Conservation (phyloP, 1,284 basidiomycete species). For the Porogramme epimiltina region DNA sequence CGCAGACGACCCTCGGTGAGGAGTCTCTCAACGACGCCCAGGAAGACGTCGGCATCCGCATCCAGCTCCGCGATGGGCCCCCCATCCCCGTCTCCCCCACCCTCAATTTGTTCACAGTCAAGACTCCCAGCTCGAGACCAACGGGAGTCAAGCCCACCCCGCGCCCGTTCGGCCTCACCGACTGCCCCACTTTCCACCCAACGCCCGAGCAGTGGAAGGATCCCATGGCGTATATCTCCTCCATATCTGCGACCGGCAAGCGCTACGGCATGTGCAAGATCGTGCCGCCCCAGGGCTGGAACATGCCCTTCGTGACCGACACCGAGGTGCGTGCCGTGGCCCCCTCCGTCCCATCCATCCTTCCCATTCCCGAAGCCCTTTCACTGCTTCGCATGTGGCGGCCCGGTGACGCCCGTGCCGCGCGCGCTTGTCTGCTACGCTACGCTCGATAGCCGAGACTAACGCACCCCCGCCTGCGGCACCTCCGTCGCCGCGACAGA, state of each 20-base stretch:
- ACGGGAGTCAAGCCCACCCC: conserved; percentile 41
- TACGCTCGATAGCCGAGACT: neutral
- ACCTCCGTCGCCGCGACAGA: conserved; percentile 42
- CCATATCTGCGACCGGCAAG: conserved; percentile 76
- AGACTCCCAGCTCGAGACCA: conserved; percentile 58
- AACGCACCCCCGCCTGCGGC: neutral
- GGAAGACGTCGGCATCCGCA: conserved; percentile 29
- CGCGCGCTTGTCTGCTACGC: conserved; percentile 20
- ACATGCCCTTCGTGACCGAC: conserved; percentile 96
- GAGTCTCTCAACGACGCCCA: conserved; percentile 40
- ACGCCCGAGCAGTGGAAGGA: conserved; percentile 90
- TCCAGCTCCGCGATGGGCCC: conserved; percentile 42
- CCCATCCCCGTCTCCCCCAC: conserved; percentile 61
- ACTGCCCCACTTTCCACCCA: conserved; percentile 91
- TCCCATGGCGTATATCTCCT: conserved; percentile 94
- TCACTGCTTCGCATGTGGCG: conserved; percentile 10
- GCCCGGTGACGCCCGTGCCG: conserved; percentile 18
- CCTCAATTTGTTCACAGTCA: conserved; percentile 71
- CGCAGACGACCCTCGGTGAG: conserved; percentile 51
- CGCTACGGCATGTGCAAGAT: conserved; percentile 95
- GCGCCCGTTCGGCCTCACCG: conserved; percentile 83
- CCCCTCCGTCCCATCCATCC: neutral
- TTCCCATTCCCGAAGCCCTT: conserved; percentile 2
- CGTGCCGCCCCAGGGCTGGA: conserved; percentile 92
- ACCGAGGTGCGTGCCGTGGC: conserved; percentile 68